phyloP scores from a whole-genome alignment of 2,329 filamentous ascomycete species.

The Phyllosticta citrichinensis region DNA sequence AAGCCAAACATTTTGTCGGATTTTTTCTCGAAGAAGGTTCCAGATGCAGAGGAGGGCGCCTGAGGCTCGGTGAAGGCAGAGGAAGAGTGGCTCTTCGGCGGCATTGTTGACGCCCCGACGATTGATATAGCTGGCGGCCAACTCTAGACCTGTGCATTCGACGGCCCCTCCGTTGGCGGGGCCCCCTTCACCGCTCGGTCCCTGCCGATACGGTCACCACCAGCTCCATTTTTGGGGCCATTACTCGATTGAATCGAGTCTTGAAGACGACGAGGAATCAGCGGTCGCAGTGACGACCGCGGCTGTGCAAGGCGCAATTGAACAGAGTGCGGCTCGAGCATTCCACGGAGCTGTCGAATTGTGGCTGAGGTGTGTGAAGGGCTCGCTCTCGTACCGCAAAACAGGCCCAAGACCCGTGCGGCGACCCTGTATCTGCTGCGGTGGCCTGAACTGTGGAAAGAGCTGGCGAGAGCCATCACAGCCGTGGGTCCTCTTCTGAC shows the following conservation, averaged over 20 bases:
- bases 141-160: not conserved
- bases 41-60: not conserved
- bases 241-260: not conserved
- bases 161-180: not conserved
- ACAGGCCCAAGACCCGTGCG: not conserved
- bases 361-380: not conserved
- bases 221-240: not conserved
- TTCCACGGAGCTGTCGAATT: not conserved
- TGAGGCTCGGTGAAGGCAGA: not conserved
- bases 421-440: not conserved
- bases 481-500: not conserved
- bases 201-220: not conserved
- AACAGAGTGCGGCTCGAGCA: not conserved
- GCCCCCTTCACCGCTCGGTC: not conserved
- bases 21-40: not conserved
- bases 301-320: not conserved
- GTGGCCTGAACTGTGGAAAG: not conserved
- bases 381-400: not conserved
- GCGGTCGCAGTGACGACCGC: not conserved
- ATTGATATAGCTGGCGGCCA: not conserved
- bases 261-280: not conserved
- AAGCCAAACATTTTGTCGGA: constrained; percentile 5
- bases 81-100: not conserved
- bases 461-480: not conserved
- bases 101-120: not conserved